Conservation (phyloP, 805 yeast genomes). For the Vanderwaltozyma yarrowii region DNA sequence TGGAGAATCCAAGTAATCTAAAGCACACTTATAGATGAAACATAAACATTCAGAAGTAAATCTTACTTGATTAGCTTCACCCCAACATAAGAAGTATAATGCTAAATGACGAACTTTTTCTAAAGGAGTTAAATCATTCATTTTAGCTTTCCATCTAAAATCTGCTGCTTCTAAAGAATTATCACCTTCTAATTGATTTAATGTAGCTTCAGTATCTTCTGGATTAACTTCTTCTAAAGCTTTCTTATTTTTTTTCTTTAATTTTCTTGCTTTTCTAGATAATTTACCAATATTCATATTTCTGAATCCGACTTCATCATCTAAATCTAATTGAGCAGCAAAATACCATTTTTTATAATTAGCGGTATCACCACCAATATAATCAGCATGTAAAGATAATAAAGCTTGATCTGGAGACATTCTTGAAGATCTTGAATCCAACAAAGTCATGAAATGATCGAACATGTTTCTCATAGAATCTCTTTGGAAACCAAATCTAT, state of each 20-base stretch:
- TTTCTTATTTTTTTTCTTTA: constrained; percentile 65
- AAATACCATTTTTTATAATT: constrained; percentile 83
- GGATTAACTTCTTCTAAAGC: constrained; percentile 59
- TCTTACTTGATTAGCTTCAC: constrained; percentile 90
- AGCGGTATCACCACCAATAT: constrained; percentile 80
- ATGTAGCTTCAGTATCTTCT: constrained; percentile 47
- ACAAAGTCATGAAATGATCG: constrained; percentile 75
- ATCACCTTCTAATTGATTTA: constrained; percentile 68
- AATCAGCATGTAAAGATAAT: constrained; percentile 74
- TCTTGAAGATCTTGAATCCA: constrained; percentile 78
- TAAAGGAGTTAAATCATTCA: constrained; percentile 62
- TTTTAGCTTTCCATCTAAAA: constrained; percentile 72
- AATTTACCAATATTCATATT: constrained; percentile 70
- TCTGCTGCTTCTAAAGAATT: constrained; percentile 76
- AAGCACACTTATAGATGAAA: constrained; percentile 91
- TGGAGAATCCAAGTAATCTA: constrained; percentile 80
- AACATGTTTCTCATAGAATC: constrained; percentile 88
- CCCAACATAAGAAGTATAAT: constrained; percentile 70
- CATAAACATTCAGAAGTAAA: constrained; percentile 85
- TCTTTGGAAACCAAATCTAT: constrained; percentile 83
- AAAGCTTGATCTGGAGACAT: constrained; percentile 86
- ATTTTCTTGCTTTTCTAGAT: constrained; percentile 69
- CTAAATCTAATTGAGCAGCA: constrained; percentile 81
- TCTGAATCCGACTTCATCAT: constrained; percentile 74
- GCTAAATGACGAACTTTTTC: constrained; percentile 75